These are phyloP conservation scores for Brettanomyces anomalus DNA, from an alignment of 805 yeast species.

Conservation along the genomic window DNA sequence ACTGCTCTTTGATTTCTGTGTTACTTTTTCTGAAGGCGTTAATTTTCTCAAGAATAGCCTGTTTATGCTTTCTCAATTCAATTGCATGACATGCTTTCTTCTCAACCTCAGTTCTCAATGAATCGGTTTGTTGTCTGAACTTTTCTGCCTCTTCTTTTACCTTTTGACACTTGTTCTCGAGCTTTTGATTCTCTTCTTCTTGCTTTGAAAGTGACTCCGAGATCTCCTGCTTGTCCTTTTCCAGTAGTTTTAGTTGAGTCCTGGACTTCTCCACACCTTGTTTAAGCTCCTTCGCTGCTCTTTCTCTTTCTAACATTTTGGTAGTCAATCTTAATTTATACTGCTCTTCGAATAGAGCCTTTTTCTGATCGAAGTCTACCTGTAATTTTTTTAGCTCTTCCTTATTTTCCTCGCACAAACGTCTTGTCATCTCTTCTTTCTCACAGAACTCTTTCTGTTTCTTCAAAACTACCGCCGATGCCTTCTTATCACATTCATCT, in stretches of 20 bases:
- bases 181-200: neutral
- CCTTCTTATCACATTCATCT: slow-evolving; percentile 12
- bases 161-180: neutral
- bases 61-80: neutral
- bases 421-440: slow-evolving; percentile 16
- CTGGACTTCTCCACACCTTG: neutral
- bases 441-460: slow-evolving; percentile 26
- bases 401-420: slow-evolving; percentile 21
- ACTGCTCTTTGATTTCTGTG: slow-evolving; percentile 17
- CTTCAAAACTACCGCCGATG: slow-evolving; percentile 29
- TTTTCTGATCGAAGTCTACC: slow-evolving; percentile 5
- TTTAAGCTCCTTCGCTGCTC: neutral
- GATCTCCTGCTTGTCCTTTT: neutral
- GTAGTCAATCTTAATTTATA: neutral
- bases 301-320: neutral
- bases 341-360: neutral
- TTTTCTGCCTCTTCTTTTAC: neutral
- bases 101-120: slow-evolving; percentile 6
- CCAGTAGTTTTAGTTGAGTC: neutral
- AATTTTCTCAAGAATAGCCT: slow-evolving; percentile 8
- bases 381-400: slow-evolving; percentile 5
- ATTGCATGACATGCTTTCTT: slow-evolving; percentile 3
- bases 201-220: neutral
- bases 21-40: slow-evolving; percentile 18
- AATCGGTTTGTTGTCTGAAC: slow-evolving; percentile 2